Conservation (phyloP, 768 basidiomycete genomes). For the Tubosaeta sp. region DNA sequence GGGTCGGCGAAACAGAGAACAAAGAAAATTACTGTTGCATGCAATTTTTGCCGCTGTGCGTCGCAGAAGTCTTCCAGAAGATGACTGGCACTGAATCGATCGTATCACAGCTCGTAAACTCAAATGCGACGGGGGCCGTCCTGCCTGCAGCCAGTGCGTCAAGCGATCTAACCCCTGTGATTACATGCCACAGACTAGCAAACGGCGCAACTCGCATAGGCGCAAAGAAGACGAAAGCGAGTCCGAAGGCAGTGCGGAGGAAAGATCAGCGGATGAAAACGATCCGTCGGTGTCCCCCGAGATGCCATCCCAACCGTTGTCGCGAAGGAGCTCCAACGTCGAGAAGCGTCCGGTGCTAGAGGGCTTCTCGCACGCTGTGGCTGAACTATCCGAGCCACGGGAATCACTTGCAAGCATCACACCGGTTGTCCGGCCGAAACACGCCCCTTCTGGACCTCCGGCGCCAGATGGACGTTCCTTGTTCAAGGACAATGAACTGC, state of each 20-base stretch:
- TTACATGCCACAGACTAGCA: constrained; percentile 69
- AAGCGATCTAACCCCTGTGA: constrained; percentile 78
- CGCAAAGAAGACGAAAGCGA: constrained; percentile 57
- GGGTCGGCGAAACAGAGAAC: constrained; percentile 63
- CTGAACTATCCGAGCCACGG: constrained; percentile 41
- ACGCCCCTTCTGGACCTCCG: constrained; percentile 19
- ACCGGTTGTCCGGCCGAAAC: constrained; percentile 32
- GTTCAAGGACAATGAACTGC: constrained; percentile 61
- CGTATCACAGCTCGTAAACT: constrained; percentile 67
- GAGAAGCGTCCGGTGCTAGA: constrained; percentile 34
- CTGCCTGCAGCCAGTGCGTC: constrained; percentile 76
- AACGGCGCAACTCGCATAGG: constrained; percentile 63
- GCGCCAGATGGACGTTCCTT: constrained; percentile 37
- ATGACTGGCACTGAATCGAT: constrained; percentile 17
- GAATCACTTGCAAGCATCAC: constrained; percentile 38
- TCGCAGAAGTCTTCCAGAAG: constrained; percentile 19
- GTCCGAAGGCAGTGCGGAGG: constrained; percentile 63
- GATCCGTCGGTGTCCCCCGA: constrained; percentile 58
- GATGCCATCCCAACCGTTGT: constrained; percentile 30
- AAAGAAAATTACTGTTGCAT: constrained; percentile 86
- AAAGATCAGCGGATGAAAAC: constrained; percentile 47
- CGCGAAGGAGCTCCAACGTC: constrained; percentile 34
- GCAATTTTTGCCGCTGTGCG: constrained; percentile 89
- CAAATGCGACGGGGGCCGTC: constrained; percentile 83
- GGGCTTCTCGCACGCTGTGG: constrained; percentile 26